Base-by-base conservation (phyloP, 768 basidiomycete genomes). In the Gyrodon lividus region DNA sequence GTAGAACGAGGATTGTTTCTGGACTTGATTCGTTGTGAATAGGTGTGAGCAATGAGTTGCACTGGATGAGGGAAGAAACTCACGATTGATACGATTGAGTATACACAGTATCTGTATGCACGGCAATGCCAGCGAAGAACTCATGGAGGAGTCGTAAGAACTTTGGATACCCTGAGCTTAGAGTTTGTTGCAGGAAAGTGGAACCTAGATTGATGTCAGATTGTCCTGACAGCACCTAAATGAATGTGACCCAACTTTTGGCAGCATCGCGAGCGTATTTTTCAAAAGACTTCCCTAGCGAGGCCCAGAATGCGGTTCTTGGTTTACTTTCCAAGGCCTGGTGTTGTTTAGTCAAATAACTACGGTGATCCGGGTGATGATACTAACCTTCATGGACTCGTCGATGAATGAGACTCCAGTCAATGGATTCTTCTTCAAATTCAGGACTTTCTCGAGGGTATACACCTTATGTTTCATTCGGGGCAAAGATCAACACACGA, bases 31-130 rank as follows among this genome's bases (percentile, higher is more conserved):
- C 22, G 16, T 49, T 5, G 50, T 26, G 13, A 19, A 31, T 31
- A 14, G 16, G 35, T 19, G 35, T 54, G 22, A 28, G 44, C 26
- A 40, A 48, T 38, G 44, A 31, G 20, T 23, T 13, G n/a, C 54
- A 9, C 16, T 38, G 52, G 16, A 51, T 49, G 22, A 10, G 45
- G 19, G 6, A 23, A 30, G 28, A 47, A 43, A 48, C 67, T 55
- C 47, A 90, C 92, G 91, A 93, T 71, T 99, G 97, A 44, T 88
- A 80, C 0, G 81, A 77, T 46, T 86, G 82, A 0, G 83, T 86
- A 66, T 98, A 98, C 6, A 90, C 74, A 0, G 97, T 98, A 63
- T 98, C 96, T 2, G 97, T 97, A 64, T 98, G 91, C 10, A 96
- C 88, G 2, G 92, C 85, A 46, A 98, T 92, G 67, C 94, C 94